Base-by-base conservation (phyloP, 768 basidiomycete genomes). In the Auriscalpium vulgare region DNA sequence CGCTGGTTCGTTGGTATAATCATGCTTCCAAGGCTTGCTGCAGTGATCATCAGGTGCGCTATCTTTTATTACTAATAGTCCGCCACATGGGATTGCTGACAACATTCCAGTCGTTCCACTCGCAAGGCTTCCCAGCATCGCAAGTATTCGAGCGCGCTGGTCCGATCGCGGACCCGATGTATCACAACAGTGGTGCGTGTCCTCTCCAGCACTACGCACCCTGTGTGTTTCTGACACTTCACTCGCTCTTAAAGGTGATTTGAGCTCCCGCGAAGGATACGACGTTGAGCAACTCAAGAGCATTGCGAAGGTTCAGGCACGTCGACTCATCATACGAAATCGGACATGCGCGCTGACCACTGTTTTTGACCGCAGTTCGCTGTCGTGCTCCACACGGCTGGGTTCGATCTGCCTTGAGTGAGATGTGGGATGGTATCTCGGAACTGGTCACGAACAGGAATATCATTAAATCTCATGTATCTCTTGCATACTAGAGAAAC, bases 111-210 rank as follows among this genome's bases (percentile, higher is more conserved):
- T 85, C 86, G 37, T 91, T 91, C 80, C 79, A 87, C 58, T 73
- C 85, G 52, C 84, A 86, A 64, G 94, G 92, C 14, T 95, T 84
- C 75, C 84, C 92, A 8, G 80, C 93, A 0, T 90, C 90, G 0
- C 87, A 91, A 62, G 81, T 95, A 16, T 95, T 93, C 64, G 93
- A 95, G 65, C 84, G 91, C 47, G 88, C 85, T 0, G 92, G 91
- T 7, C 82, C 80, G 10, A 92, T 97, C 65, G 83, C 78, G 16
- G 92, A 93, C 68, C 91, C 91, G 10, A 89, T 88, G 85, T 93
- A 92, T 66, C 89, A 92, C 68, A 91, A 89, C 67, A 85, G 84
- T 64, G 84, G 87, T 83, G 58, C 34, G 60, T 38, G n/a, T 16
- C n/a, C 38, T 34, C 16, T 35, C 6, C 48, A 29, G 37, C 8